Base-by-base conservation (phyloP, 305 asterid genomes). In the Vinca major region DNA sequence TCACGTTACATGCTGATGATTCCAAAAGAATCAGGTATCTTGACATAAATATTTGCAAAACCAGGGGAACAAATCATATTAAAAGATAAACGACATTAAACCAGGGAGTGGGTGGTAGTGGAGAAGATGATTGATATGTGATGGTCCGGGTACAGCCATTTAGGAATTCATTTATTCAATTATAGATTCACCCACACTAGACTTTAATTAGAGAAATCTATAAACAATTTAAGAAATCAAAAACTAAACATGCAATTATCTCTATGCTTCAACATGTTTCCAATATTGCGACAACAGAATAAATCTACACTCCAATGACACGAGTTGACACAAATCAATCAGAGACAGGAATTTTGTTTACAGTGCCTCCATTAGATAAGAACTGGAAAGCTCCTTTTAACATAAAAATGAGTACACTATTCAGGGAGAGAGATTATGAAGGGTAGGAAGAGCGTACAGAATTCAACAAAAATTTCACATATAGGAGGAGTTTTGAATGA, bases 331-430 rank as follows among this genome's bases (percentile, higher is more conserved):
- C 33, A 26, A 26, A 26, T 26, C 33, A 26, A 26, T 26, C 0
- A 26, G 0, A 26, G 33, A 1, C 33, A 26, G 1, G 1, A 26
- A 26, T 0, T 26, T 26, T 26, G 1, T 26, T 26, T 26, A 26
- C 33, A 26, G 33, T 26, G 33, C 0, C 33, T 26, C 33, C 33
- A 26, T 26, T 26, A 26, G n/a, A n/a, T n/a, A 26, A 26, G 33
- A 26, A 26, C 33, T 26, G 33, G 33, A 26, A 26, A 26, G 1
- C 33, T 26, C 33, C 33, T 26, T 26, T 26, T 26, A 26, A 26
- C 33, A 26, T 26, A 26, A 26, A 26, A 26, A 26, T 26, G 33
- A 26, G 33, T 26, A 26, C 33, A 26, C 33, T 26, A 96, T 86
- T 86, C 33, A 26, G 33, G 33, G 33, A 26, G 33, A 26, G 33